Conservation (phyloP, 352 stramenopile species). For the Pythium biforme region DNA sequence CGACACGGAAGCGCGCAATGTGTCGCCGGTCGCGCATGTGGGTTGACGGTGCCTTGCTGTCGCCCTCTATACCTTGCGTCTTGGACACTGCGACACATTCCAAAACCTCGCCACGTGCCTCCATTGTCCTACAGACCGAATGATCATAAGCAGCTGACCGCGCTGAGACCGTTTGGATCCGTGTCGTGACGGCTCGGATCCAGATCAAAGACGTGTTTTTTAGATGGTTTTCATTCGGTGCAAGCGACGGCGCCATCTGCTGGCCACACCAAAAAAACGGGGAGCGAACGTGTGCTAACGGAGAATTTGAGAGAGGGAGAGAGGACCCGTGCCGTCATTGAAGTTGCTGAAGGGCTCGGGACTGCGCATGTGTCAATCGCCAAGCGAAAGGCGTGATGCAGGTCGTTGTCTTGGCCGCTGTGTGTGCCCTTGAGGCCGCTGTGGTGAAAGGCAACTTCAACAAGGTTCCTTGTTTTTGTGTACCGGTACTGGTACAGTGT, state of each 20-base stretch:
- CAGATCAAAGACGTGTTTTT: not conserved
- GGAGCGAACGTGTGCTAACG: not conserved
- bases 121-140: too few relatives aligned
- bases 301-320: not conserved
- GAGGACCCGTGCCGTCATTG: not conserved
- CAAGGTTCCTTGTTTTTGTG: not conserved
- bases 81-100: conserved; percentile 1
- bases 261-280: not conserved
- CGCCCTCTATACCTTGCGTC: not conserved
- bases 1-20: too few relatives aligned
- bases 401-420: not conserved
- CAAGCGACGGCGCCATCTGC: not conserved
- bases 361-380: not conserved
- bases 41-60: too few relatives aligned
- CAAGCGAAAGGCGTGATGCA: not conserved
- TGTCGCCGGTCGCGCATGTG: too few relatives aligned
- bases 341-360: not conserved
- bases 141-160: too few relatives aligned
- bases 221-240: not conserved
- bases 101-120: too few relatives aligned
- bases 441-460: not conserved
- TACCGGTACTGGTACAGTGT: too few relatives aligned
- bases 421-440: not conserved
- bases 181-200: too few relatives aligned
- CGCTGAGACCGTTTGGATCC: too few relatives aligned